These are phyloP conservation scores for Xylariaceae sp. DNA, from an alignment of 2,329 filamentous ascomycete species.

Conservation along the genomic window DNA sequence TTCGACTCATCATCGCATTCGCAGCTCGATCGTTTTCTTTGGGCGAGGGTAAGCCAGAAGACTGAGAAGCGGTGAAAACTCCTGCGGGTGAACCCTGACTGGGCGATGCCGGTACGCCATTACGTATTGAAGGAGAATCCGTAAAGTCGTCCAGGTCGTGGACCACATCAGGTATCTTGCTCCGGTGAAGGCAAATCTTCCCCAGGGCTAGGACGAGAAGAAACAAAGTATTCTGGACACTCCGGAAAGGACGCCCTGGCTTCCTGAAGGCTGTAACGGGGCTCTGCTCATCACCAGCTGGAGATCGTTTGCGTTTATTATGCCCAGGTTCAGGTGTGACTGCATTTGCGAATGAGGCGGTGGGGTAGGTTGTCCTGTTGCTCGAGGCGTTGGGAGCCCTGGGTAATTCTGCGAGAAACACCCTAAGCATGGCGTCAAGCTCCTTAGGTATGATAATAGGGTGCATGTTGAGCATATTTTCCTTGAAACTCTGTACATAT, in stretches of 20 bases:
- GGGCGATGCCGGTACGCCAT: constrained; percentile 50
- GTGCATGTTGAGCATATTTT: constrained; percentile 62
- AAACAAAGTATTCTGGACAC: constrained; percentile 75
- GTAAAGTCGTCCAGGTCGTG: constrained; percentile 41
- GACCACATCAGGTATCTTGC: constrained; percentile 56
- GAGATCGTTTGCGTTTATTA: constrained; percentile 55
- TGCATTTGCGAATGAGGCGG: constrained; percentile 33
- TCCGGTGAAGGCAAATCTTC: constrained; percentile 64
- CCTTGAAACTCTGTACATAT: constrained; percentile 55
- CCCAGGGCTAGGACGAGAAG: constrained; percentile 81
- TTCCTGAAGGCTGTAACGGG: constrained; percentile 36
- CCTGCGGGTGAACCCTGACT: constrained; percentile 53
- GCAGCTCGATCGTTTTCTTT: constrained; percentile 46
- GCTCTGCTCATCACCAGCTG: constrained; percentile 33
- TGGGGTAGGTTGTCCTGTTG: constrained; percentile 8
- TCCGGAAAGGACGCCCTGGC: constrained; percentile 54
- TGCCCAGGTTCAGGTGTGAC: constrained; percentile 29
- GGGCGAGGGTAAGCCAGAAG: constrained; percentile 49
- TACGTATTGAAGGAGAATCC: constrained; percentile 43
- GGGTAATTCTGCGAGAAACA: constrained; percentile 50
- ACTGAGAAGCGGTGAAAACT: constrained; percentile 42
- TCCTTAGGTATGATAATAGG: constrained; percentile 55
- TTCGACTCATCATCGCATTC: constrained; percentile 43
- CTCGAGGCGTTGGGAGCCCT: constrained; percentile 24
- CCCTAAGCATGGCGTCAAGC: constrained; percentile 49